Evolutionary conservation across 352 stramenopile species (phyloP), one percentile per base, ranked within the genome.

Genomic region (Stramenopiles sp.): DNA sequence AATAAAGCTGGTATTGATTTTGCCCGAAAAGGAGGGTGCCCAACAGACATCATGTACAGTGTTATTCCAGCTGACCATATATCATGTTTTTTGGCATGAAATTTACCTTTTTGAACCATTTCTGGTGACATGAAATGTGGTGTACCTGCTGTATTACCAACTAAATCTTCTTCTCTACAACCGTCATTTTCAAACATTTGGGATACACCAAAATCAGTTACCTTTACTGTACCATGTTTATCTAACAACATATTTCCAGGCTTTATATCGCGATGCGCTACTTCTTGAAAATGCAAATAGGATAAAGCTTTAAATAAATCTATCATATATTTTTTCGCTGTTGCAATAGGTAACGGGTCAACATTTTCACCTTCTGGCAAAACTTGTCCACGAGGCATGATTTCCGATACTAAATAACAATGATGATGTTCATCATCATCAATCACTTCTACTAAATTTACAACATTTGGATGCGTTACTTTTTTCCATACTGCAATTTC

Each of bases 251-350:
- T 86, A 84, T 99, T 99, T 85, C 99, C 96, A 0, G 96, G 95
- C 86, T 99, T 99, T 84, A 99, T 98, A 82, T 99, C 96, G 63
- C 96, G 88, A 83, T 99, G 96, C 83, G 99, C 99, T 7, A 99
- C 94, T 84, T 99, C 94, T 83, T 98, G 99, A 78, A 85, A 89
- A 88, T 99, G 97, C 88, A 97, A 99, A 85, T 99, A 98, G 7
- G 91, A 83, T 20, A 99, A 86, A 20, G 96, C 96, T 77, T 86
- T 85, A 33, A 94, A 13, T 4, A 4, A 78, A 79, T 97, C 90
- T 23, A 91, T 87, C 81, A 95, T 93, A 81, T 93, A 94, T 80
- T 92, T 90, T 30, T 89, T 84, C 31, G 89, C 88, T 1, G 91
- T 78, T 1, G 86, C 83, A 63, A 93, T 88, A 74, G 63, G 86